Base-by-base conservation (phyloP, 2,329 filamentous ascomycete species). In the Penicillium brevicompactum region DNA sequence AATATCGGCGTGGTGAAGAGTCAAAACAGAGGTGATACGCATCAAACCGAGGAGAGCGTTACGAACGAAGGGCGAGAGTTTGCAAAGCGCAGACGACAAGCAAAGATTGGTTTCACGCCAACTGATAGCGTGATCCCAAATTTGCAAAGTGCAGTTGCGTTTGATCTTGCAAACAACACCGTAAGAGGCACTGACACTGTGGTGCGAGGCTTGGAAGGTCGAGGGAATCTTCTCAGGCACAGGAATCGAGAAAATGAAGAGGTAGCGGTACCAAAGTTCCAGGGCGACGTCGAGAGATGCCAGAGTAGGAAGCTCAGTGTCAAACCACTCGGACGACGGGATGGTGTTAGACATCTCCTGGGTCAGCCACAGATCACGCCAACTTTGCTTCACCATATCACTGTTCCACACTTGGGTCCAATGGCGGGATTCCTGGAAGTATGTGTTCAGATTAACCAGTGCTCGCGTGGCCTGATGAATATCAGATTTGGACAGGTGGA, bases 161-260 rank as follows among this genome's bases (percentile, higher is more conserved):
- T 84, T 84, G 60, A 86, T 75, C 70, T 86, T 86, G 69, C 84
- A 84, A 9, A 86, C 79, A 55, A 86, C 81, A 32, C 84, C 84
- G 55, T 86, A 86, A 0, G 84, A 80, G 5, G 82, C 83, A 51
- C 82, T 82, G 41, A 84, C 82, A 56, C 82, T 83, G 69, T 87
- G 84, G 62, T 87, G 84, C 2, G 84, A 85, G 30, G 83, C 83
- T 67, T 87, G 84, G 67, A 86, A 86, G 4, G 86, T 82, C n/a
- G 76, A 77, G 0, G 84, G 84, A 24, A 82, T 78, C 56, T 80
- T 77, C 44, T 83, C 80, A 0, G 82, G 82, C 5, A 84, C 80
- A 1, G 79, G 80, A 21, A 84, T 80, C 0, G 82, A 83, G 68
- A 84, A 84, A 55, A 84, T 82, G 70, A 84, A 81, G 31, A 79